Evolutionary conservation across 2,329 filamentous ascomycete genomes (phyloP), one percentile per base, ranked within the genome.

Genomic region (Botrytis paeoniae): DNA sequence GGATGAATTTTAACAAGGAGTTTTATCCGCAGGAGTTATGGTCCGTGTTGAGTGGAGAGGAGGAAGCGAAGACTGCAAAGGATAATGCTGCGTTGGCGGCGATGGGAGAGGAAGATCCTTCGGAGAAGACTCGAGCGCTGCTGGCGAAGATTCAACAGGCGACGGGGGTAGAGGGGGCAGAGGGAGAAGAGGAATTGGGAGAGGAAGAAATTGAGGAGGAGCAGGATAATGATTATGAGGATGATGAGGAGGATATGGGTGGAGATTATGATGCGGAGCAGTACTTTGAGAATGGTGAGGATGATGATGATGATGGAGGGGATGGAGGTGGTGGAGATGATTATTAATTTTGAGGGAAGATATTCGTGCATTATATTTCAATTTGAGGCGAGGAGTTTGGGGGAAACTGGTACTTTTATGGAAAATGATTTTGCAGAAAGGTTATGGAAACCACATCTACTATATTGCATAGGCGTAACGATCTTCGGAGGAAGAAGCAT

Each of bases 181-280:
- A 86, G 3, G 81, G 81, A 82, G 63, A 75, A 2, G 78, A 81
- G 7, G 83, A 83, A 20, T 79, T 81, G 3, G 83, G 83, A 18
- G 84, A 84, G 9, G 84, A 87, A 3, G 81, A 82, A 81, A 79
- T 81, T 4, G 82, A 83, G 10, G 78, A 78, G n/a, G 77, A 81
- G 0, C 76, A 75, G 18, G 77, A 78, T 74, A 80, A 82, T 41
- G 79, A 81, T 16, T 90, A 88, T 75, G 86, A 88, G 62, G 87
- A 88, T 37, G 88, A 89, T 64, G 88, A 89, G 54, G 88, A 89
- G 62, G 88, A 89, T 51, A 85, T 86, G 81, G 86, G 85, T 8
- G 88, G 87, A 6, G 89, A 90, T 78, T 90, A 91, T 77, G 88
- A 90, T 76, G 89, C 87, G 1, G 89, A 91, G 77, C 85, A 90